A percentile compares a stretch with the other conserved stretches of the same genome.
Evolutionary conservation across 768 basidiomycete genomes (phyloP).

Genomic region (Mycena pura): DNA sequence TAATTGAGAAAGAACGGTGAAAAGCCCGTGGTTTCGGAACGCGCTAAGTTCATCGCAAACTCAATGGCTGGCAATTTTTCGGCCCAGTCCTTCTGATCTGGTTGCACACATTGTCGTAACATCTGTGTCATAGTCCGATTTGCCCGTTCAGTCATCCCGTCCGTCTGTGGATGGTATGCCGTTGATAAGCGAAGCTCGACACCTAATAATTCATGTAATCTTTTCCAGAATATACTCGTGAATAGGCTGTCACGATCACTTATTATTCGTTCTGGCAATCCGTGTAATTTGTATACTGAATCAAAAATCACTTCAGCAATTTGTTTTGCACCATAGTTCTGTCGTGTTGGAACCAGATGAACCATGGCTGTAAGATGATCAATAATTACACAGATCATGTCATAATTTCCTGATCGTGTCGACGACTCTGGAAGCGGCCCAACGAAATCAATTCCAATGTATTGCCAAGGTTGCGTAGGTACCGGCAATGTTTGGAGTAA

Average conservation of each 20-base stretch:
- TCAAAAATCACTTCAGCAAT: slow-evolving; percentile 29
- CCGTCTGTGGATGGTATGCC: slow-evolving; percentile 8
- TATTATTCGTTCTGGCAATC: slow-evolving; percentile 18
- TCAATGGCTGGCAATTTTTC: too few species aligned
- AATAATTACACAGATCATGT: slow-evolving; percentile 33
- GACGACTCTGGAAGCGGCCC: slow-evolving; percentile 31
- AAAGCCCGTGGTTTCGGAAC: too few species aligned
- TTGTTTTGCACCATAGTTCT: slow-evolving; percentile 25
- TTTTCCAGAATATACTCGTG: slow-evolving; percentile 3
- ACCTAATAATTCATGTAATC: neutral
- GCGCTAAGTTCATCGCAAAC: too few species aligned
- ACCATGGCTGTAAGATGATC: slow-evolving; percentile 33
- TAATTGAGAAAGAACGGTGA: too few species aligned
- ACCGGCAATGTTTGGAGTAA: slow-evolving; percentile 23
- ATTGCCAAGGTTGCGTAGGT: slow-evolving; percentile 31
- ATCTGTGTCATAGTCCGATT: slow-evolving; percentile 16
- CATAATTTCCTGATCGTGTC: slow-evolving; percentile 26
- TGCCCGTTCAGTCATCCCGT: slow-evolving; percentile 8
- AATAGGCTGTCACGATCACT: slow-evolving; percentile 5
- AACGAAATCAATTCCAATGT: slow-evolving; percentile 33
- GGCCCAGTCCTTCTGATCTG: too few species aligned
- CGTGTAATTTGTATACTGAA: slow-evolving; percentile 27
- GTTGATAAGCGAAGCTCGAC: slow-evolving; percentile 3
- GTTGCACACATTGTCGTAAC: slow-evolving; percentile 8
- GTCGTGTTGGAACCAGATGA: slow-evolving; percentile 27